phyloP scores from a whole-genome alignment of 1,284 basidiomycete species.

The Xerocomus cyaneibrunnescens region DNA sequence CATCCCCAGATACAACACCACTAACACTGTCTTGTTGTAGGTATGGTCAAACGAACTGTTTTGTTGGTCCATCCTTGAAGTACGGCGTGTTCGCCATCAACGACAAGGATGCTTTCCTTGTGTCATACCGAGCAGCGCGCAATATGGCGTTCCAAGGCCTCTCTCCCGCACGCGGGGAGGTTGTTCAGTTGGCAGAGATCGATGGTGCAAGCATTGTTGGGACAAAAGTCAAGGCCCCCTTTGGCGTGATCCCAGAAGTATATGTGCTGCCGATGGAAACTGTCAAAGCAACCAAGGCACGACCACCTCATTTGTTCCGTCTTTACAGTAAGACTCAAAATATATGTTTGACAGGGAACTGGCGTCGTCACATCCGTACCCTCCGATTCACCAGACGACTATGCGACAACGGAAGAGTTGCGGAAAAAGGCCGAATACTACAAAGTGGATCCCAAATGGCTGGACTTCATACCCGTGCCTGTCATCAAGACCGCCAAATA shows the following conservation, averaged over 20 bases:
- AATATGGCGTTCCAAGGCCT: conserved; percentile 98
- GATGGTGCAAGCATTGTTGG: conserved; percentile 84
- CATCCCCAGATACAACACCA: conserved; percentile 5
- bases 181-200: conserved; percentile 73
- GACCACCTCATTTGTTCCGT: not conserved
- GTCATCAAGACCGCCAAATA: conserved; percentile 90
- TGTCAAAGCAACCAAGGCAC: conserved; percentile 88
- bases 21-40: conserved; percentile 39
- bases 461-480: conserved; percentile 81
- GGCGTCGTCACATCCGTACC: conserved; percentile 99
- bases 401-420: conserved; percentile 86
- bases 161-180: conserved; percentile 66
- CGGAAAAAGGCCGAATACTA: conserved; percentile 98
- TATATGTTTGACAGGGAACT: conserved; percentile 63
- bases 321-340: not conserved
- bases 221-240: conserved; percentile 89
- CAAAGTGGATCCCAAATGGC: conserved; percentile 93
- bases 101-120: conserved; percentile 86
- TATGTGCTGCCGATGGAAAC: conserved; percentile 99
- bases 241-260: conserved; percentile 81
- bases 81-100: conserved; percentile 92
- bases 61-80: conserved; percentile 88
- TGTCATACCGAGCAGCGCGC: conserved; percentile 88
- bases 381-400: conserved; percentile 98
- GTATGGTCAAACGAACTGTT: conserved; percentile 99